A percentile compares a stretch with the other conserved stretches of the same genome.
These are phyloP conservation scores for Erodium texanum DNA, from an alignment of 441 rosid species.

Conservation along the genomic window DNA sequence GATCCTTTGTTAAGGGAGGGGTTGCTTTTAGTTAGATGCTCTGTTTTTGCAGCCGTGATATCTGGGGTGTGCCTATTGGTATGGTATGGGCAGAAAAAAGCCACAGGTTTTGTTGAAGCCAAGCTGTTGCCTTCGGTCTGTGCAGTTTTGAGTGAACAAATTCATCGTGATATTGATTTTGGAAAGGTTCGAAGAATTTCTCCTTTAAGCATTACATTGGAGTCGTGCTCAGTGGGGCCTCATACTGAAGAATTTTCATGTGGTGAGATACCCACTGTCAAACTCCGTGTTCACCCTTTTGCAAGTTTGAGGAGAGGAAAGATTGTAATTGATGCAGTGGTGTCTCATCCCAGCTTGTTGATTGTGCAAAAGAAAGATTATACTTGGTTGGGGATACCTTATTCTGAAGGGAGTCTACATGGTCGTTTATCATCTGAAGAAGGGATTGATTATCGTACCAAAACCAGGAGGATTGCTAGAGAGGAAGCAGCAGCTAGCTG, in stretches of 20 bases:
- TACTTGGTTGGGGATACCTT: constrained; percentile 88
- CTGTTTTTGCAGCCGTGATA: constrained; percentile 58
- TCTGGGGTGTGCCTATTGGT: constrained; percentile 83
- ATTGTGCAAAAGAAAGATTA: constrained; percentile 83
- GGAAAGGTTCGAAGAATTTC: constrained; percentile 87
- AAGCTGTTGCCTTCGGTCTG: constrained; percentile 89
- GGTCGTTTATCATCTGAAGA: constrained; percentile 73
- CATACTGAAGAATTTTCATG: constrained; percentile 83
- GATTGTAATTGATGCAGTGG: constrained; percentile 82
- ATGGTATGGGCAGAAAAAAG: constrained; percentile 69
- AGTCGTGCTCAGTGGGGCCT: constrained; percentile 74
- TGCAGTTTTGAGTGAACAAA: constrained; percentile 60
- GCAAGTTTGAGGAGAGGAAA: constrained; percentile 88
- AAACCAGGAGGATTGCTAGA: constrained; percentile 67
- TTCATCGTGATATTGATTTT: constrained; percentile 77
- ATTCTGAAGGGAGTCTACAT: constrained; percentile 45
- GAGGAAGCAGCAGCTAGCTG: constrained; percentile 64
- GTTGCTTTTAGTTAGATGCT: constrained; percentile 62
- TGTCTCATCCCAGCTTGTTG: constrained; percentile 61
- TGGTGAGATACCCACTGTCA: constrained; percentile 78
- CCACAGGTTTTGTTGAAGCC: constrained; percentile 60
- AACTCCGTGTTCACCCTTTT: constrained; percentile 72
- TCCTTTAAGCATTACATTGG: constrained; percentile 82
- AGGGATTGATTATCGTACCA: constrained; percentile 93
- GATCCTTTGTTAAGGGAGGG: constrained; percentile 62